Percentiles rank a stretch among this genome's conserved stretches.
Conservation (phyloP, 257 asterid genomes). For the Solanum piurae region DNA sequence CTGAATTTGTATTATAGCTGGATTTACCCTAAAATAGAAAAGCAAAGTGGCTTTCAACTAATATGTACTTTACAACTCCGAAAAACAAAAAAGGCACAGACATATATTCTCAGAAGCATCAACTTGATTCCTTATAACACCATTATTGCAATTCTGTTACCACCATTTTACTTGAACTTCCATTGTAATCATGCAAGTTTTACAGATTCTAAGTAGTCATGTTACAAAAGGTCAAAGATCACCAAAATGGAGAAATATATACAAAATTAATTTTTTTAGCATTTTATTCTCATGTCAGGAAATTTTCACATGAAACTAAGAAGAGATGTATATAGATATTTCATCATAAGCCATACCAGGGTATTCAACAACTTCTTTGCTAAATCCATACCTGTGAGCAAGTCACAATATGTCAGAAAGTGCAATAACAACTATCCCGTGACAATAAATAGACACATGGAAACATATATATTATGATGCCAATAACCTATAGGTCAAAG, state of each 20-base stretch:
- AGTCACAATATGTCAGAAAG: not conserved
- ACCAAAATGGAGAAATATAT: not conserved
- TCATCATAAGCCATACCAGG: constrained; percentile 47
- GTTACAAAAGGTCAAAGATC: not conserved
- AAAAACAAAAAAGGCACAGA: not conserved
- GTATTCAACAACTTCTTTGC: constrained; percentile 82
- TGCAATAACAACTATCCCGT: not conserved
- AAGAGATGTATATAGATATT: not conserved
- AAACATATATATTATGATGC: not conserved
- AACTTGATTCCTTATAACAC: not conserved
- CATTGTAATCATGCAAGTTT: not conserved
- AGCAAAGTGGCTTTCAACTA: not conserved
- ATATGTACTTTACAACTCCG: not conserved
- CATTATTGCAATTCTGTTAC: not conserved
- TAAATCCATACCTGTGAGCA: constrained; percentile 78
- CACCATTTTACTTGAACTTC: not conserved
- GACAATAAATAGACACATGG: not conserved
- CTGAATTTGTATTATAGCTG: not conserved
- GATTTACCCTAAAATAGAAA: not conserved
- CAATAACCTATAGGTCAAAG: not conserved
- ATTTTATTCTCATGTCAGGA: not conserved
- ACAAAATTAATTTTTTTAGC: not conserved
- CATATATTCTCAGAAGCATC: not conserved
- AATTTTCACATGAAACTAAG: not conserved
- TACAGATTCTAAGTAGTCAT: not conserved